phyloP scores from a whole-genome alignment of 768 basidiomycete genomes.

The Tulasnella calospora region DNA sequence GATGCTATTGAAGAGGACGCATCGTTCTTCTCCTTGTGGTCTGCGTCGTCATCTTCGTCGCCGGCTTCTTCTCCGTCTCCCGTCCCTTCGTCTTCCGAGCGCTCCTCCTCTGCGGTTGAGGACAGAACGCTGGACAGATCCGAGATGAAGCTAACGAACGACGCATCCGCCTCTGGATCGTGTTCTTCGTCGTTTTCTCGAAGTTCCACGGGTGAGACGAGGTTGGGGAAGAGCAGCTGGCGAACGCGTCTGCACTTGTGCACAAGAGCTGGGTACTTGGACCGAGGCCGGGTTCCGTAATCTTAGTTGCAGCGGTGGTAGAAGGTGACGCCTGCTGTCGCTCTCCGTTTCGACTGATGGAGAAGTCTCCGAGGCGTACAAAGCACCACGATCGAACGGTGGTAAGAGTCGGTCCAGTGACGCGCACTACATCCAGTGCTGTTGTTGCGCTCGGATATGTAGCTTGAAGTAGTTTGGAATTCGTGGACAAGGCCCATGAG shows the following conservation, averaged over 20 bases:
- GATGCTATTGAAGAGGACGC: background rate
- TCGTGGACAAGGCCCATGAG: constrained; percentile 18
- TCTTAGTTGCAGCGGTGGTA: too few species aligned
- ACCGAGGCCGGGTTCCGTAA: background rate
- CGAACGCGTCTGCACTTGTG: background rate
- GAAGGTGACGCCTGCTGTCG: background rate
- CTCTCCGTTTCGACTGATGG: constrained; percentile 4
- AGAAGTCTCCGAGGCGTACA: background rate
- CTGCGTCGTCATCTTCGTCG: background rate
- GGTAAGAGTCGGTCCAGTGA: constrained; percentile 16
- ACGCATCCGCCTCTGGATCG: background rate
- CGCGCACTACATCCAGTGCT: background rate
- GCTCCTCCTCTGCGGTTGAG: background rate
- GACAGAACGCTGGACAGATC: constrained; percentile 8
- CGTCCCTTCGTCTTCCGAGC: background rate
- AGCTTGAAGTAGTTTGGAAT: background rate
- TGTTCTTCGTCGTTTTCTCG: background rate
- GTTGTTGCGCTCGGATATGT: background rate
- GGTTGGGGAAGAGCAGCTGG: background rate
- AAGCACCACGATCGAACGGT: constrained; percentile 17
- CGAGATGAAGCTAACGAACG: background rate
- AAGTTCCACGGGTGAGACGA: background rate
- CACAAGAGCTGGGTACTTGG: background rate
- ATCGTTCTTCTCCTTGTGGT: background rate
- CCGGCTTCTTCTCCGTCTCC: background rate